Base-by-base conservation (phyloP, 225 moss, liverwort and hornwort genomes). In the Neckera pumila region DNA sequence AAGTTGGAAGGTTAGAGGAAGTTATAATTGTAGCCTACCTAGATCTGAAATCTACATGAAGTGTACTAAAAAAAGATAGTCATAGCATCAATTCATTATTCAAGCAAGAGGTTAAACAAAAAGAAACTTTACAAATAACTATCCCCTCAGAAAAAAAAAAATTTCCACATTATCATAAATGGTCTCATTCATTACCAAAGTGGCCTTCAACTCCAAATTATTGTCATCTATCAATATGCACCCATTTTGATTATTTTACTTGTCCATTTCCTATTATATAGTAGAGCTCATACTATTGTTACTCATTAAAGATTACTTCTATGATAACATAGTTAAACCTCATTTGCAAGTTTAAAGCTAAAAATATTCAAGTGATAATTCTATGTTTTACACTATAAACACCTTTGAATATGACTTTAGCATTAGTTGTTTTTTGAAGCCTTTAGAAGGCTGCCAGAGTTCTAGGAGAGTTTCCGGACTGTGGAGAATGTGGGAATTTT, bases 281-380 rank as follows among this genome's bases (percentile, higher is more conserved):
- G 1, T 49, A 74, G 7, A 31, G 0, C 7, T 47, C 2, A 47
- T 47, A 17, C 45, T 6, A 47, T 0, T 18, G 0, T 31, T 30
- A 73, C 0, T 17, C 47, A 30, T 12, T 75, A 12, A 49, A 49
- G 11, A 18, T 47, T 74, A 18, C 5, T 0, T 2, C 18, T 18
- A 4, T 28, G 6, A 11, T 3, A 1, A 43, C 28, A 17, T 28
- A 17, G 2, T 45, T 1, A 30, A 73, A 17, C 2, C 0, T 73
- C 19, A 74, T 74, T 47, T 31, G 1, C 3, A 11, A 18, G 11
- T 5, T 45, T 12, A 45, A 18, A 45, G 6, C 6, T 18, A 18
- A 47, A 45, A 74, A 17, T 45, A 47, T 47, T 11, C 2, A 74
- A 74, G 2, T 7, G 18, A 47, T 18, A 30, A 31, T 47, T 74